phyloP scores from a whole-genome alignment of 2,329 filamentous ascomycete genomes.

The Tolypocladium inflatum region DNA sequence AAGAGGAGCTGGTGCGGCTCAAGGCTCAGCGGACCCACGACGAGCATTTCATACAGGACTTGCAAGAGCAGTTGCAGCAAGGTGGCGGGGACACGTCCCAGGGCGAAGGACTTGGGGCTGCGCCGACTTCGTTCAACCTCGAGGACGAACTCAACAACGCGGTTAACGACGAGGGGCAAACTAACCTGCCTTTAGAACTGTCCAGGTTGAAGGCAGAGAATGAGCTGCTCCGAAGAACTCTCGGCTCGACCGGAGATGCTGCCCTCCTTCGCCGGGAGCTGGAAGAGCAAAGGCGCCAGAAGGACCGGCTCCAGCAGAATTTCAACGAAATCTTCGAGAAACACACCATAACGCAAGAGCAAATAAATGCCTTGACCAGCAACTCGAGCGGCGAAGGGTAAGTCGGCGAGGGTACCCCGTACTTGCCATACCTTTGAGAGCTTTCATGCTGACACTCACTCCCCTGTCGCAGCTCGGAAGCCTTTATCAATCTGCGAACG shows the following conservation, averaged over 20 bases:
- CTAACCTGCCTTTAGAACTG: constrained; percentile 39
- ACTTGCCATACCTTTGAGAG: not conserved
- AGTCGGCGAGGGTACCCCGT: constrained; percentile 24
- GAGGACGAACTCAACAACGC: constrained; percentile 52
- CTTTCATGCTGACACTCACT: constrained; percentile 29
- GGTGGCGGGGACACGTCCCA: constrained; percentile 14
- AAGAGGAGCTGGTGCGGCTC: constrained; percentile 37
- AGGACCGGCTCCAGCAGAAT: constrained; percentile 42
- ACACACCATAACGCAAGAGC: constrained; percentile 45
- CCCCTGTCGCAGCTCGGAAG: constrained; percentile 39
- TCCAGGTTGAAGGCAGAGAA: constrained; percentile 54
- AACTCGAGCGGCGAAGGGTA: constrained; percentile 46
- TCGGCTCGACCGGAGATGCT: constrained; percentile 44
- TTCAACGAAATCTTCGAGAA: constrained; percentile 50
- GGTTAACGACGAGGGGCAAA: constrained; percentile 24
- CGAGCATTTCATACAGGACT: constrained; percentile 45
- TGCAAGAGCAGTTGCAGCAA: constrained; percentile 48
- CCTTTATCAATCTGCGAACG: constrained; percentile 41
- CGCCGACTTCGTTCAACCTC: constrained; percentile 30
- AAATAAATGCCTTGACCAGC: constrained; percentile 44
- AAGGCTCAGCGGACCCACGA: constrained; percentile 37
- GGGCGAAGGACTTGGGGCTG: constrained; percentile 8
- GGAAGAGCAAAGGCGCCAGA: constrained; percentile 41
- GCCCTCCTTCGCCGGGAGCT: constrained; percentile 45
- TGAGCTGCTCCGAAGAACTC: constrained; percentile 43